Percentiles rank a stretch among this genome's conserved stretches.
phyloP scores from a whole-genome alignment of 1,284 basidiomycete genomes.

The Blastosporella zonata region DNA sequence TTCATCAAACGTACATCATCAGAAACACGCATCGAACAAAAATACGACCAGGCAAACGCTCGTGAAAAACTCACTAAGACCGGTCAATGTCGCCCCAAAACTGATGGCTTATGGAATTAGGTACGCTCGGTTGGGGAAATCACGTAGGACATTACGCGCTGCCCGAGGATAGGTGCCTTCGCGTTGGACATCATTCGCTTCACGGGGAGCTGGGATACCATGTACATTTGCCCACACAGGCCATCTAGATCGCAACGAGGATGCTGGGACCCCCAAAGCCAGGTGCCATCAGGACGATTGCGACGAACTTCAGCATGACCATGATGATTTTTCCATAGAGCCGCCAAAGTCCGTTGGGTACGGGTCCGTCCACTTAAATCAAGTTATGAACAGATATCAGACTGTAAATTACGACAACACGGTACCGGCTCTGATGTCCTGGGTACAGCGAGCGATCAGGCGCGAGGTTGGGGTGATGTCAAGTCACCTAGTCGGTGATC shows the following conservation, averaged over 20 bases:
- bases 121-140: background rate
- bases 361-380: slow-evolving; percentile 26
- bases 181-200: slow-evolving; percentile 74
- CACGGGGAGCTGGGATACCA: slow-evolving; percentile 70
- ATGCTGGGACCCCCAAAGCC: slow-evolving; percentile 34
- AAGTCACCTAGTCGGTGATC: slow-evolving; percentile 34
- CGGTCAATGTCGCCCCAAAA: slow-evolving; percentile 66
- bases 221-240: slow-evolving; percentile 46
- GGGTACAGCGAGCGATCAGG: slow-evolving; percentile 51
- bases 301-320: slow-evolving; percentile 28
- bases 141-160: slow-evolving; percentile 29
- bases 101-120: slow-evolving; percentile 13
- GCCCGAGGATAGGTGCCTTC: slow-evolving; percentile 61
- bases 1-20: slow-evolving; percentile 2
- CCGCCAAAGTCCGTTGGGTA: slow-evolving; percentile 23
- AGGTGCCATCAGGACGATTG: slow-evolving; percentile 29
- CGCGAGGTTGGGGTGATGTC: slow-evolving; percentile 52
- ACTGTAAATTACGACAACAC: background rate
- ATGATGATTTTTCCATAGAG: slow-evolving; percentile 27
- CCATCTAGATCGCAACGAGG: slow-evolving; percentile 27
- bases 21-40: background rate
- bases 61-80: slow-evolving; percentile 45
- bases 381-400: background rate
- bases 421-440: slow-evolving; percentile 39
- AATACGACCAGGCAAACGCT: slow-evolving; percentile 8